Evolutionary conservation across 108 stramenopile species (phyloP).

Genomic region (Discostella stelligeroides): DNA sequence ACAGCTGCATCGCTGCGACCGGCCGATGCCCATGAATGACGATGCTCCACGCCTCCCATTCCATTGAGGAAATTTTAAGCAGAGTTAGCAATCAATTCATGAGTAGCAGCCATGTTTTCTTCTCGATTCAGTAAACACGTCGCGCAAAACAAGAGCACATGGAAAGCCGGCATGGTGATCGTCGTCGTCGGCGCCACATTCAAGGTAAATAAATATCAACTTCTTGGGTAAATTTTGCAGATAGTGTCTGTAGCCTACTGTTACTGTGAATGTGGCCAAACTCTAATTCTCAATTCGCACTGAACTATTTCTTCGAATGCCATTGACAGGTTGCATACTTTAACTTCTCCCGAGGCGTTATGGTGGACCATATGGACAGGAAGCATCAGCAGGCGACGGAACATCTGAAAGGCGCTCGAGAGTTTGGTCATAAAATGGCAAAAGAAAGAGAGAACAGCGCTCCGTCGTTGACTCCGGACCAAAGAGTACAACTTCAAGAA

Average conservation of each 20-base stretch:
- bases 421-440: conserved; percentile 59
- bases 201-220: conserved; percentile 51
- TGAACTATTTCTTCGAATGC: neutral
- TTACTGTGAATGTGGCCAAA: neutral
- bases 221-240: no score
- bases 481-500: conserved; percentile 61
- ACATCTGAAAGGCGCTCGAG: conserved; percentile 58
- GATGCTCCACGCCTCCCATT: no score
- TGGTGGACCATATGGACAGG: conserved; percentile 59
- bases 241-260: neutral
- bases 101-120: conserved; percentile 43
- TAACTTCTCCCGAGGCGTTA: conserved; percentile 57
- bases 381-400: conserved; percentile 62
- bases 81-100: no score
- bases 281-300: conserved; percentile 3
- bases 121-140: conserved; percentile 19
- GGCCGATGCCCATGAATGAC: no score
- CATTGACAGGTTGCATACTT: conserved; percentile 51
- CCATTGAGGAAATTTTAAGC: no score
- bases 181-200: conserved; percentile 55
- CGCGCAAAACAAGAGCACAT: conserved; percentile 32
- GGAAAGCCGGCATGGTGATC: conserved; percentile 42
- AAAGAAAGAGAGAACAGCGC: conserved; percentile 57
- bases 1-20: no score
- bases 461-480: conserved; percentile 64